A percentile compares a stretch with the other conserved stretches of the same genome.
phyloP scores from a whole-genome alignment of 1,139 yeast species.

The Sugiyamaella castrensis region DNA sequence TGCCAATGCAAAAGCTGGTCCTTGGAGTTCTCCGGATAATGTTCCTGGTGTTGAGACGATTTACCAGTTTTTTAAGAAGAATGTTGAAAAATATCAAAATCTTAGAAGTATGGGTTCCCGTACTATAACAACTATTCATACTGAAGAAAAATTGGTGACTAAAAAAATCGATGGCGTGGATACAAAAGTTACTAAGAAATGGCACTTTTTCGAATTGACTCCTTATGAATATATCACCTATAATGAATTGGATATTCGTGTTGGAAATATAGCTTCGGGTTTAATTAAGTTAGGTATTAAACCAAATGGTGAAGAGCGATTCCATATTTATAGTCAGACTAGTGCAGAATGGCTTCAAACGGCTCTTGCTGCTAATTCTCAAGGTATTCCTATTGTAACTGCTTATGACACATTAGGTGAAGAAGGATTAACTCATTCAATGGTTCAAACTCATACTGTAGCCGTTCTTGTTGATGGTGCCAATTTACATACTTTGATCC shows the following conservation, averaged over 20 bases:
- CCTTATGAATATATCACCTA: conserved; percentile 66
- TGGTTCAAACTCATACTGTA: conserved; percentile 72
- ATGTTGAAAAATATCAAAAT: conserved; percentile 55
- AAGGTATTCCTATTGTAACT: conserved; percentile 83
- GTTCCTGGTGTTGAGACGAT: conserved; percentile 49
- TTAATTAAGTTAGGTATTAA: conserved; percentile 68
- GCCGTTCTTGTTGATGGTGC: conserved; percentile 83
- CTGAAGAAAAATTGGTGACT: conserved; percentile 69
- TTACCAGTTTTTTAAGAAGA: conserved; percentile 66
- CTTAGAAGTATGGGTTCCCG: conserved; percentile 75
- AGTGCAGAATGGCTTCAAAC: conserved; percentile 90
- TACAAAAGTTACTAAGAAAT: conserved; percentile 69
- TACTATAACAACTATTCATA: conserved; percentile 66
- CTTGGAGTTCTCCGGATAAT: conserved; percentile 37
- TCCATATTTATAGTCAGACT: conserved; percentile 82
- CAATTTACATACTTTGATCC: conserved; percentile 60
- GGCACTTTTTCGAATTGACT: conserved; percentile 82
- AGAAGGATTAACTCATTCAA: conserved; percentile 82
- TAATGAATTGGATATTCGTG: conserved; percentile 50
- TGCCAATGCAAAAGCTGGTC: conserved; percentile 53
- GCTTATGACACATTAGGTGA: conserved; percentile 98
- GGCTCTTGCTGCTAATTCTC: conserved; percentile 72
- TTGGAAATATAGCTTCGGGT: conserved; percentile 69
- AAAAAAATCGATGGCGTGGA: conserved; percentile 78
- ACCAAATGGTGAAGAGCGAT: conserved; percentile 57